Evolutionary conservation across 2,329 filamentous ascomycete species (phyloP).

Genomic region (Penicillium palitans): DNA sequence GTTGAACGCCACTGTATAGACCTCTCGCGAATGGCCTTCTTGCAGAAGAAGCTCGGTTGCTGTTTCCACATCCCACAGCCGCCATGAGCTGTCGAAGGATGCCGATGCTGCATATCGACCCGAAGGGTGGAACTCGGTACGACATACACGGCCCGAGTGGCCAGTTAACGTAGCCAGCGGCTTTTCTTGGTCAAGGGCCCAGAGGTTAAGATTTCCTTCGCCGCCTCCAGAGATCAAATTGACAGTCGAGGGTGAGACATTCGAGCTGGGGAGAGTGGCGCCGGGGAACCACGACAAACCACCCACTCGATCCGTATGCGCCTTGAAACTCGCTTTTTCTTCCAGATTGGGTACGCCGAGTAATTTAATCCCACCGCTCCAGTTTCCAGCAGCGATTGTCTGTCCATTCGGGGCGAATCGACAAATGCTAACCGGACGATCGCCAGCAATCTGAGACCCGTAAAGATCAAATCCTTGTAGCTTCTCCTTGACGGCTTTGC

Average conservation of each 20-base stretch:
- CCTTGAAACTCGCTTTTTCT: constrained; percentile 72
- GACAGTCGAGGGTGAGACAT: constrained; percentile 69
- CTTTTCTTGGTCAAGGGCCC: constrained; percentile 84
- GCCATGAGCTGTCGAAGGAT: constrained; percentile 95
- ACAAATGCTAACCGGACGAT: constrained; percentile 87
- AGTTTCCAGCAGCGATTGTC: constrained; percentile 84
- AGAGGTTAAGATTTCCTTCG: constrained; percentile 83
- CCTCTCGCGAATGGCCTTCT: constrained; percentile 91
- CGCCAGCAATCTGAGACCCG: constrained; percentile 88
- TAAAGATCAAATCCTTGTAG: constrained; percentile 84
- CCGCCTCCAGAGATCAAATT: constrained; percentile 90
- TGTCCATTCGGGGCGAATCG: constrained; percentile 85
- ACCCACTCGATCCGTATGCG: constrained; percentile 85
- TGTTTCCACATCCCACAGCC: constrained; percentile 89
- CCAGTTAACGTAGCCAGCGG: constrained; percentile 79
- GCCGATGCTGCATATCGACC: constrained; percentile 88
- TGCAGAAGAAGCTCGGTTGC: constrained; percentile 82
- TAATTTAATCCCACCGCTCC: constrained; percentile 85
- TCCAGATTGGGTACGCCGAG: constrained; percentile 80
- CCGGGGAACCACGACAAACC: constrained; percentile 89
- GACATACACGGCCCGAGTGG: constrained; percentile 82
- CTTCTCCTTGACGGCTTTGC: constrained; percentile 82
- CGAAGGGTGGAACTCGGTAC: constrained; percentile 92
- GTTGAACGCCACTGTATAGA: constrained; percentile 88
- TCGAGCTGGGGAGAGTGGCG: constrained; percentile 69